Conservation (phyloP, 2,329 filamentous ascomycete genomes). For the Amauroascus verrucosus region DNA sequence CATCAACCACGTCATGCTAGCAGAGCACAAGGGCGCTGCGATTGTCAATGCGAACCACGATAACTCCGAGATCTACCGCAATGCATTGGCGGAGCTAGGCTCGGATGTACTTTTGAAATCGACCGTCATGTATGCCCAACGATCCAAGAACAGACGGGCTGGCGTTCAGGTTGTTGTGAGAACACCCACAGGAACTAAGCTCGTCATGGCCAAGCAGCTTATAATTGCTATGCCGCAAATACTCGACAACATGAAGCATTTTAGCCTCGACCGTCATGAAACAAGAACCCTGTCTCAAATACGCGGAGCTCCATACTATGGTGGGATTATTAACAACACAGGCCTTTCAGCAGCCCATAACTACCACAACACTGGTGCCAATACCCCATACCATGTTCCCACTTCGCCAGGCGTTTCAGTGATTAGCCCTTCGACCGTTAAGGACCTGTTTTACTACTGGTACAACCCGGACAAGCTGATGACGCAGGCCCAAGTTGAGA, state of each 20-base stretch:
- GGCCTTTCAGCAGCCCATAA: slow-evolving; percentile 21
- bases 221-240: slow-evolving; percentile 36
- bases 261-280: slow-evolving; percentile 20
- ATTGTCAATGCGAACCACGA: neutral
- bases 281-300: slow-evolving; percentile 29
- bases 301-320: slow-evolving; percentile 27
- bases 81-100: slow-evolving; percentile 17
- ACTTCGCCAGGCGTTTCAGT: slow-evolving; percentile 22
- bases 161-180: slow-evolving; percentile 23
- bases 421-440: slow-evolving; percentile 15
- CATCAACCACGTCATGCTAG: slow-evolving; percentile 19
- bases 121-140: slow-evolving; percentile 13
- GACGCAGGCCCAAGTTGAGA: slow-evolving; percentile 20
- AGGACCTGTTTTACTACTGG: slow-evolving; percentile 4
- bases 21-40: neutral
- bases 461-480: slow-evolving; percentile 7
- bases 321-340: slow-evolving; percentile 27
- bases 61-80: slow-evolving; percentile 18
- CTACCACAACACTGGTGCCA: slow-evolving; percentile 18
- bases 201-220: slow-evolving; percentile 32
- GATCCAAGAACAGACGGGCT: neutral
- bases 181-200: slow-evolving; percentile 23
- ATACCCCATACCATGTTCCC: slow-evolving; percentile 22
- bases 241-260: slow-evolving; percentile 26
- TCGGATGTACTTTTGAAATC: slow-evolving; percentile 13